Evolutionary conservation across 2,329 filamentous ascomycete genomes (phyloP).

Genomic region (Colletotrichum musicola): DNA sequence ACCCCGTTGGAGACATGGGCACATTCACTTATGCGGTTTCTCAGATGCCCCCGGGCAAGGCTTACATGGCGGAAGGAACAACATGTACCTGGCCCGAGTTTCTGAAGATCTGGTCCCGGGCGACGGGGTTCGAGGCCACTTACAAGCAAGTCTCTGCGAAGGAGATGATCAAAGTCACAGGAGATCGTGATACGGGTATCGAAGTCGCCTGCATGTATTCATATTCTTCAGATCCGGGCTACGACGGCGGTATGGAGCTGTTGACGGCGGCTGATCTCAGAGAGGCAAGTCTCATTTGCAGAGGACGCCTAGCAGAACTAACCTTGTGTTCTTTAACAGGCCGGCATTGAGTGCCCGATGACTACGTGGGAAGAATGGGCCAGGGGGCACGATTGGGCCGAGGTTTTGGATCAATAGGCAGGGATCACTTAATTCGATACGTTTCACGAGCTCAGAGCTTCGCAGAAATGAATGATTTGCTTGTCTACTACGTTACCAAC

Average conservation of each 20-base stretch:
- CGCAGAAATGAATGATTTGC: not conserved
- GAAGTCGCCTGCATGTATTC: conserved; percentile 61
- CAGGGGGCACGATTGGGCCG: conserved; percentile 51
- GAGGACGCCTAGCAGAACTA: not conserved
- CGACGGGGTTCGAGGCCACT: conserved; percentile 48
- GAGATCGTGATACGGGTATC: conserved; percentile 56
- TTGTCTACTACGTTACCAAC: too few relatives aligned
- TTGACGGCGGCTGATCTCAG: conserved; percentile 58
- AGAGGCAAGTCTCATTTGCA: conserved; percentile 50
- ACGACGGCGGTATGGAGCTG: conserved; percentile 60
- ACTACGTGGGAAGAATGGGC: conserved; percentile 53
- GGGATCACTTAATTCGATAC: conserved; percentile 9
- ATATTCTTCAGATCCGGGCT: conserved; percentile 62
- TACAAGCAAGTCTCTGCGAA: conserved; percentile 57
- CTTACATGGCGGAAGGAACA: conserved; percentile 62
- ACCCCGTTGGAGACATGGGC: conserved; percentile 60
- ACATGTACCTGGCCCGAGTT: conserved; percentile 61
- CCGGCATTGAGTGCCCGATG: conserved; percentile 56
- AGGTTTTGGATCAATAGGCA: conserved; percentile 36
- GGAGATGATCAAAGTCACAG: conserved; percentile 53
- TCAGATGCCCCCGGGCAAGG: conserved; percentile 61
- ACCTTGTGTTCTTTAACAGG: conserved; percentile 8
- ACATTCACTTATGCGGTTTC: conserved; percentile 62
- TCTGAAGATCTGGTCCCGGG: conserved; percentile 55
- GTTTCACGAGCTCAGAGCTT: not conserved